Evolutionary conservation across 2,329 filamentous ascomycete species (phyloP), one percentile per base, ranked within the genome.

Genomic region (Tricladium varicosporioides): DNA sequence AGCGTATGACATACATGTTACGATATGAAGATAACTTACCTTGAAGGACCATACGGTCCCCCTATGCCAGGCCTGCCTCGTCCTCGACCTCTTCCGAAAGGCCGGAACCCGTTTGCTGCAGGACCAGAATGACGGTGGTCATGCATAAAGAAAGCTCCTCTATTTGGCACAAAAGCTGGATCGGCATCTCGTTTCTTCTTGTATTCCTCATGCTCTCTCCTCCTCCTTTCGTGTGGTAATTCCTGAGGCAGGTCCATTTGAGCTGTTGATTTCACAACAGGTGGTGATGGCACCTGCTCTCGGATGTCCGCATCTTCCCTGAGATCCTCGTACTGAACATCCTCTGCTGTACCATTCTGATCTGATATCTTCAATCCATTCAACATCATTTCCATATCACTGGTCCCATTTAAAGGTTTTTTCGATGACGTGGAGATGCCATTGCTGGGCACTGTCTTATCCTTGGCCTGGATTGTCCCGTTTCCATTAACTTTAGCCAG

Each of bases 81-180:
- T 63, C 84, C 80, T 60, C 81, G 77, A 40, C 84, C 86, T 73
- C 87, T 81, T 32, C 82, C 82, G 71, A 87, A 88, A 11, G 86
- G 83, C 56, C 89, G 81, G 73, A 93, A 91, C 53, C 88, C 88
- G 73, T 92, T 93, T 53, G 86, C 82, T 63, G 86, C 84, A 46
- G 87, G 83, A n/a, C 88, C 88, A 55, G 88, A 84, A 65, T 91
- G 87, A 60, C 91, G 84, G 69, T 94, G 91, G 71, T 97, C 94
- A 73, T 97, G 93, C 84, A 97, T 92, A 77, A 97, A 97, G 78
- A 97, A 97, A 60, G 90, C 88, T 58, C 94, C 94, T 63, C 93
- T 82, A 69, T 95, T 97, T 53, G 94, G 93, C 54, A 97, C 93
- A 74, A 96, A 96, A 10, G 92, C 86, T 36, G 93, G 93, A 72